These are phyloP conservation scores for Rauvolfia tetraphylla DNA, from an alignment of 257 asterid genomes.

Conservation along the genomic window DNA sequence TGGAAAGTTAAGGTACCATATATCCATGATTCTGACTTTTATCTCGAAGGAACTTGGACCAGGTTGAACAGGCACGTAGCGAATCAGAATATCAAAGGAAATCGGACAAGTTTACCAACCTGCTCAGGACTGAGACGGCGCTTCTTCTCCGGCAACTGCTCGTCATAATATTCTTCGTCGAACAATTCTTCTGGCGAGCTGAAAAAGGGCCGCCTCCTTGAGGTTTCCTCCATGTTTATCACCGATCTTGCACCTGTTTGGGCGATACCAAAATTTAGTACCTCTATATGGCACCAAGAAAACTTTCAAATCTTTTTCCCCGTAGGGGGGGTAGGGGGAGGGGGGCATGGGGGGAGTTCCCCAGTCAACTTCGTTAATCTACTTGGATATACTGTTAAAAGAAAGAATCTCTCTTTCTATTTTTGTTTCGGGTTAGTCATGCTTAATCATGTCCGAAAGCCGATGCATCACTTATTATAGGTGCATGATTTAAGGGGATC, in stretches of 20 bases:
- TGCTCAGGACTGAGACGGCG: constrained; percentile 94
- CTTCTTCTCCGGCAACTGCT: constrained; percentile 90
- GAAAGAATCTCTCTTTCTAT: neutral
- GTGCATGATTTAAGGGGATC: neutral
- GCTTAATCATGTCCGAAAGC: neutral
- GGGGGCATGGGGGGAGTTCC: neutral
- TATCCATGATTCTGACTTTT: neutral
- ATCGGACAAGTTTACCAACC: constrained; percentile 32
- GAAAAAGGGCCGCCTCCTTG: constrained; percentile 75
- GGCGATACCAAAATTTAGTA: neutral
- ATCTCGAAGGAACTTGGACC: constrained; percentile 13
- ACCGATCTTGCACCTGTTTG: constrained; percentile 52
- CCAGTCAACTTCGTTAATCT: neutral
- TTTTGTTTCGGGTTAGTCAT: neutral
- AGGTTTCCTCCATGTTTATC: constrained; percentile 67
- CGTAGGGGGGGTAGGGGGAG: no score
- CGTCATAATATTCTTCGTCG: constrained; percentile 89
- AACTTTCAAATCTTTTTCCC: neutral
- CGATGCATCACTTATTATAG: neutral
- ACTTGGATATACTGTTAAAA: neutral
- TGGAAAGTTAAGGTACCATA: constrained; percentile 12
- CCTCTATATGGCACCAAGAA: neutral
- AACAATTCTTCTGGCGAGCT: constrained; percentile 67
- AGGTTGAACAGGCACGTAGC: neutral
- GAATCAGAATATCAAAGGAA: constrained; percentile 1